Conservation (phyloP, 768 basidiomycete species). For the Boletus patriciae region DNA sequence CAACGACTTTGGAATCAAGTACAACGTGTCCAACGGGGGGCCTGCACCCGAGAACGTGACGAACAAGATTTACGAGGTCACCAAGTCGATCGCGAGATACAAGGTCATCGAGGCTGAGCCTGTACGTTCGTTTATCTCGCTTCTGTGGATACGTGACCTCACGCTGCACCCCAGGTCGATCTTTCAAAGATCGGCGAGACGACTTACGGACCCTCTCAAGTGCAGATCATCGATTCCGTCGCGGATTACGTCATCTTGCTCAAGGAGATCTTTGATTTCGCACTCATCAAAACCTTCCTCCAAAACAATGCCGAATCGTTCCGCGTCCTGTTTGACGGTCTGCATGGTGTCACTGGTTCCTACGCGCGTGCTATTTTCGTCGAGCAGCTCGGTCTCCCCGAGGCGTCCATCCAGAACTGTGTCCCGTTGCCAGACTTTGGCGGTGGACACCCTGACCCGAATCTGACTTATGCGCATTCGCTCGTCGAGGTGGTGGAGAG, state of each 20-base stretch:
- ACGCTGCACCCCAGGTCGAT: conserved; percentile 56
- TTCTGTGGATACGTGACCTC: neutral
- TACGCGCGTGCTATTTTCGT: conserved; percentile 90
- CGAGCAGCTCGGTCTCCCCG: conserved; percentile 75
- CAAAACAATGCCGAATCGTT: conserved; percentile 63
- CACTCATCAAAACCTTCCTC: conserved; percentile 88
- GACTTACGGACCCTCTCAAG: conserved; percentile 77
- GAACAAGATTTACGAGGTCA: conserved; percentile 91
- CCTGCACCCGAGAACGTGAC: conserved; percentile 96
- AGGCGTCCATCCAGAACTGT: conserved; percentile 86
- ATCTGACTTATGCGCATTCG: conserved; percentile 93
- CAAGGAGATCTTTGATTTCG: conserved; percentile 91
- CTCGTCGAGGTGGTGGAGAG: conserved; percentile 92
- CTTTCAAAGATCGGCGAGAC: conserved; percentile 78
- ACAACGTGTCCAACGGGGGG: conserved; percentile 96
- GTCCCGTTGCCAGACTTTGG: conserved; percentile 93
- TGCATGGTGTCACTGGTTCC: conserved; percentile 96
- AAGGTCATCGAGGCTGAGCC: conserved; percentile 76
- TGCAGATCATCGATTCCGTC: conserved; percentile 94
- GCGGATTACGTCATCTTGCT: conserved; percentile 83
- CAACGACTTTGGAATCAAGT: conserved; percentile 99
- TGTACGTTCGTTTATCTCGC: conserved; percentile 46
- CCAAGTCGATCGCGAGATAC: conserved; percentile 84
- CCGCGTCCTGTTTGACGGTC: conserved; percentile 91
- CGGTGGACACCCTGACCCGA: conserved; percentile 97